Evolutionary conservation across 1,284 basidiomycete genomes (phyloP).

Genomic region (Wolfiporia cocos): DNA sequence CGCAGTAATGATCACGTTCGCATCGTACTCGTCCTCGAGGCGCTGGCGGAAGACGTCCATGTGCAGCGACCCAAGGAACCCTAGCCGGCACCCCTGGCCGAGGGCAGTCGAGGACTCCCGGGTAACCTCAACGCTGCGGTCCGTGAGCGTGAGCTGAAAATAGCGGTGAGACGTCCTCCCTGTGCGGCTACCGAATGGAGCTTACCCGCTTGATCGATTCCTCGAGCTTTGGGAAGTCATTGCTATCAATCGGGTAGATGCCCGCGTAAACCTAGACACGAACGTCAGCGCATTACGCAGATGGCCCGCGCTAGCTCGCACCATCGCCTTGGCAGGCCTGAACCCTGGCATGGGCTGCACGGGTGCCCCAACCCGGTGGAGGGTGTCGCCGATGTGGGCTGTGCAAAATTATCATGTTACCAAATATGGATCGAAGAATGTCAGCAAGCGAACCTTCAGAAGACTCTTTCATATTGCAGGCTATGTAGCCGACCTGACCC

Average conservation of each 20-base stretch:
- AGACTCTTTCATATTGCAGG: slow-evolving; percentile 98
- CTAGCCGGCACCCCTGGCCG: slow-evolving; percentile 92
- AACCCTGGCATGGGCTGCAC: slow-evolving; percentile 91
- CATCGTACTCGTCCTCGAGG: slow-evolving; percentile 94
- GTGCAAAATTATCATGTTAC: slow-evolving; percentile 9
- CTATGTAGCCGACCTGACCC: slow-evolving; percentile 88
- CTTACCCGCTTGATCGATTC: slow-evolving; percentile 89
- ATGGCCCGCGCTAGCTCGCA: slow-evolving; percentile 22
- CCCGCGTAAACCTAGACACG: slow-evolving; percentile 85
- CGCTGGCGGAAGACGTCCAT: slow-evolving; percentile 97
- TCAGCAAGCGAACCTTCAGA: slow-evolving; percentile 69
- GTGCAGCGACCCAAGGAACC: slow-evolving; percentile 94
- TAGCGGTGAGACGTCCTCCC: slow-evolving; percentile 5
- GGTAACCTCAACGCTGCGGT: slow-evolving; percentile 88
- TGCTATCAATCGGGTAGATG: slow-evolving; percentile 89
- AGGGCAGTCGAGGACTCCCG: slow-evolving; percentile 91
- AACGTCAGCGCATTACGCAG: slow-evolving; percentile 2
- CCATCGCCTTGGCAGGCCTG: slow-evolving; percentile 93
- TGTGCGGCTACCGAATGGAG: slow-evolving; percentile 10
- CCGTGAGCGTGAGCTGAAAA: slow-evolving; percentile 74
- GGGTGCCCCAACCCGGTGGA: slow-evolving; percentile 70
- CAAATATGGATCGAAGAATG: not conserved
- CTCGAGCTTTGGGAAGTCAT: slow-evolving; percentile 90
- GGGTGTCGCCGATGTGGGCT: slow-evolving; percentile 94
- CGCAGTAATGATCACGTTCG: slow-evolving; percentile 86